phyloP scores from a whole-genome alignment of 2,329 filamentous ascomycete species.

The Aspergillus sp. region DNA sequence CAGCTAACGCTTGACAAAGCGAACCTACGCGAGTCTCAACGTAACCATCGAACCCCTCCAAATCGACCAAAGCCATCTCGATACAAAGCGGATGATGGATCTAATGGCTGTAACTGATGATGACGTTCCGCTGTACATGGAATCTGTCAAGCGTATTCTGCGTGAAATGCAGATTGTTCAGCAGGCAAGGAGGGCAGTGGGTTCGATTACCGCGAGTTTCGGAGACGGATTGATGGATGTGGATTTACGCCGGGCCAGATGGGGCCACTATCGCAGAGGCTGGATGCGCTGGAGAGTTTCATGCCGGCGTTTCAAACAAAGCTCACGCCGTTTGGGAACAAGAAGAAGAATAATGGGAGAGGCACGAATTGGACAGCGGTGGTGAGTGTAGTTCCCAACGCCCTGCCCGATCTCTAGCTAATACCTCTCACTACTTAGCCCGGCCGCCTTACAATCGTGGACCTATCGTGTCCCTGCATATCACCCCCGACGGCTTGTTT shows the following conservation, averaged over 20 bases:
- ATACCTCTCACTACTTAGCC: constrained; percentile 1
- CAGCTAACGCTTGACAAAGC: no score
- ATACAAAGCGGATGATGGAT: constrained; percentile 62
- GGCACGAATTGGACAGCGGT: constrained; percentile 20
- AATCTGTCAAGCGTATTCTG: constrained; percentile 60
- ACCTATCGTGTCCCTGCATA: constrained; percentile 30
- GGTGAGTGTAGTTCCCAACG: constrained; percentile 18
- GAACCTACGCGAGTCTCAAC: constrained; percentile 50
- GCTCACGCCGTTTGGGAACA: background rate
- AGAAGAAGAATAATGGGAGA: background rate
- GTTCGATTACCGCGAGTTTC: constrained; percentile 60
- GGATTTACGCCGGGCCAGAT: constrained; percentile 21
- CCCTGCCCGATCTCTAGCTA: background rate
- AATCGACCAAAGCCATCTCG: constrained; percentile 58
- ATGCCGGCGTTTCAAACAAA: constrained; percentile 20
- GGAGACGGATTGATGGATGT: constrained; percentile 18
- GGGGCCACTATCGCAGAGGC: constrained; percentile 25
- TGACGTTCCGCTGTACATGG: constrained; percentile 60
- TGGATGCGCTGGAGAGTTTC: constrained; percentile 28
- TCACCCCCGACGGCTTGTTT: constrained; percentile 26
- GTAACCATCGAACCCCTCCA: constrained; percentile 57
- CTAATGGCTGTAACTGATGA: constrained; percentile 60
- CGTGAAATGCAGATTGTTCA: constrained; percentile 54
- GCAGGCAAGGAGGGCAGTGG: constrained; percentile 34
- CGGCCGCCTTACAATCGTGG: constrained; percentile 25